phyloP scores from a whole-genome alignment of 208 protist genomes.

The Trypanosoma caninum region DNA sequence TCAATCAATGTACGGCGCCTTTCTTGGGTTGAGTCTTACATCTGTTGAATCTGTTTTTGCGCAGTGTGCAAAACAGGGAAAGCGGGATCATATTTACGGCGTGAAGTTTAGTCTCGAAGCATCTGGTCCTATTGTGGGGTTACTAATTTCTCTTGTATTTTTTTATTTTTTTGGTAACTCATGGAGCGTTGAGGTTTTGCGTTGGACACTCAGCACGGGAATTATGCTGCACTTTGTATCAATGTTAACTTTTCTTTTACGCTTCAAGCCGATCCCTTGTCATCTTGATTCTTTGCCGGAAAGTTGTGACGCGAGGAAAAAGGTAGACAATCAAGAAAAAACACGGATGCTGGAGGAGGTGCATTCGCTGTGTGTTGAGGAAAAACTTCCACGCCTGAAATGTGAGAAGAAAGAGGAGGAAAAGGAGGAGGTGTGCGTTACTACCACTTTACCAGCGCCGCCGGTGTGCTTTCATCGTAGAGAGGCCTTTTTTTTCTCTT shows the following conservation, averaged over 20 bases:
- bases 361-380: not conserved
- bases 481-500: not conserved
- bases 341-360: not conserved
- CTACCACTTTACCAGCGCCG: not conserved
- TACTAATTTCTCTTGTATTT: slow-evolving; percentile 43
- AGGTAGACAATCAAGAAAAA: not conserved
- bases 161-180: slow-evolving; percentile 42
- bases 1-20: slow-evolving; percentile 58
- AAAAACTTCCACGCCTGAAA: slow-evolving; percentile 8
- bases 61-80: slow-evolving; percentile 49
- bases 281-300: not conserved
- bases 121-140: slow-evolving; percentile 47
- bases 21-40: slow-evolving; percentile 65
- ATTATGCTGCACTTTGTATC: slow-evolving; percentile 47
- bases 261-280: slow-evolving; percentile 42
- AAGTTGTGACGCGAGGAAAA: too few species aligned
- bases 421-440: not conserved
- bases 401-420: not conserved
- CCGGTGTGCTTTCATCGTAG: too few species aligned
- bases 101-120: slow-evolving; percentile 67
- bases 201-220: slow-evolving; percentile 47
- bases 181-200: slow-evolving; percentile 49
- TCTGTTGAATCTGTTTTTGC: slow-evolving; percentile 68
- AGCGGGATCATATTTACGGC: slow-evolving; percentile 65
- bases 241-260: slow-evolving; percentile 39